A percentile compares a stretch with the other conserved stretches of the same genome.
phyloP scores from a whole-genome alignment of 768 basidiomycete genomes.

The Leccinum subgranulosum region DNA sequence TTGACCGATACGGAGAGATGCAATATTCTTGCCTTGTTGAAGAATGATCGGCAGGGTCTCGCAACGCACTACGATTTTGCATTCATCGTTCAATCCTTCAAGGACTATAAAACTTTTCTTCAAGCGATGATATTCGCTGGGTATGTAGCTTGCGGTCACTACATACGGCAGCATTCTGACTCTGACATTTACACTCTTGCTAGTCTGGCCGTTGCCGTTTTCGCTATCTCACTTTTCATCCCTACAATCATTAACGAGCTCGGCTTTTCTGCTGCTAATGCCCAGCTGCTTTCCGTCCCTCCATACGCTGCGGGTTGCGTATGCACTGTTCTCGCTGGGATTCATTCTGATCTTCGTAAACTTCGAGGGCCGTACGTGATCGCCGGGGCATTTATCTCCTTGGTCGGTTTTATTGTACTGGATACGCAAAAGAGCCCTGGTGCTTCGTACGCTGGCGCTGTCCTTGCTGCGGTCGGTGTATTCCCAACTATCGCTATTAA shows the following conservation, averaged over 20 bases:
- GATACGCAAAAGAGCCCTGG: slow-evolving; percentile 31
- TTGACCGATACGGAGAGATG: slow-evolving; percentile 43
- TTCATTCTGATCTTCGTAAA: slow-evolving; percentile 40
- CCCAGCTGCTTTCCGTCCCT: slow-evolving; percentile 49
- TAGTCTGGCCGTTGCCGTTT: slow-evolving; percentile 43
- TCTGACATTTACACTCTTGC: slow-evolving; percentile 3
- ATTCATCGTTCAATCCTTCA: slow-evolving; percentile 48
- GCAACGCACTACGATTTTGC: slow-evolving; percentile 43
- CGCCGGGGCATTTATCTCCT: slow-evolving; percentile 36
- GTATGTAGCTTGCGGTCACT: slow-evolving; percentile 16
- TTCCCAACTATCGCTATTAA: slow-evolving; percentile 48
- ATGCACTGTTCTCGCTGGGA: slow-evolving; percentile 39
- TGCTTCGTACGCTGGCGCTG: slow-evolving; percentile 41
- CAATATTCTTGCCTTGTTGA: slow-evolving; percentile 34
- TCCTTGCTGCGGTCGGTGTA: slow-evolving; percentile 51
- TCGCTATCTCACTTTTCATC: slow-evolving; percentile 45
- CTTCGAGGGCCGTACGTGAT: slow-evolving; percentile 51
- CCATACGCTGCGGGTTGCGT: slow-evolving; percentile 47
- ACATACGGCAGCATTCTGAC: background rate
- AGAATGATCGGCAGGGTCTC: slow-evolving; percentile 42
- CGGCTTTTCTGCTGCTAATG: slow-evolving; percentile 49
- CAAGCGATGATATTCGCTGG: slow-evolving; percentile 40
- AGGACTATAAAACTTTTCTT: slow-evolving; percentile 41
- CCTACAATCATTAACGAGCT: slow-evolving; percentile 49
- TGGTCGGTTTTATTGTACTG: slow-evolving; percentile 53